Percentiles rank a stretch among this genome's conserved stretches.
phyloP scores from a whole-genome alignment of 2,329 filamentous ascomycete genomes.

The Diplodia intermedia region DNA sequence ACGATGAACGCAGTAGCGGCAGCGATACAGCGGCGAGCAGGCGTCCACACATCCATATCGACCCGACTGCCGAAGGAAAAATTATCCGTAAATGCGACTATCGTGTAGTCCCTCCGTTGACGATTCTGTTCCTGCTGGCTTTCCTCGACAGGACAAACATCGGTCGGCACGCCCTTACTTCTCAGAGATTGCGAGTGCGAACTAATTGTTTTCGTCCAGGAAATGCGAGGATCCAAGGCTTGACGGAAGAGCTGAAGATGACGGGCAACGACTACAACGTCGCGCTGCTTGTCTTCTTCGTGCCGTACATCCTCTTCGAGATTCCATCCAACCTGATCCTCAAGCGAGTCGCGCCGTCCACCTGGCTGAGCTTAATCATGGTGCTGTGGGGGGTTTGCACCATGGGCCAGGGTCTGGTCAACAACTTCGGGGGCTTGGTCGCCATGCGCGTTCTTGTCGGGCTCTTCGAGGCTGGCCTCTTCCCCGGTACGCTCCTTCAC shows the following conservation, averaged over 20 bases:
- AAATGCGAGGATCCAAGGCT: constrained; percentile 53
- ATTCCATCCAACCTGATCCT: constrained; percentile 65
- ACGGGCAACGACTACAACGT: constrained; percentile 67
- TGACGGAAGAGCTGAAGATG: constrained; percentile 38
- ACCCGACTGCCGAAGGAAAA: constrained; percentile 52
- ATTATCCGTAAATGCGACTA: constrained; percentile 58
- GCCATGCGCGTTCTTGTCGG: constrained; percentile 53
- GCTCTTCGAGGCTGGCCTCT: constrained; percentile 44
- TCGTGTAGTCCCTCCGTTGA: constrained; percentile 56
- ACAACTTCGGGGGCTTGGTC: constrained; percentile 55
- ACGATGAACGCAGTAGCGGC: constrained; percentile 18
- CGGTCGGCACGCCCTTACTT: constrained; percentile 41
- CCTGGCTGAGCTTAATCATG: constrained; percentile 51
- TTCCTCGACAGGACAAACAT: constrained; percentile 40
- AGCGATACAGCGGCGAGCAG: not conserved
- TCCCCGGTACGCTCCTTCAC: constrained; percentile 39
- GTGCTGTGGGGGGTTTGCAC: constrained; percentile 49
- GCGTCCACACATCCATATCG: constrained; percentile 37
- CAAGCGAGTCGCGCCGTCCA: constrained; percentile 58
- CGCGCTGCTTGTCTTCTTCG: constrained; percentile 68
- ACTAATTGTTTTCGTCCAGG: constrained; percentile 33
- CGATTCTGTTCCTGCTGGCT: constrained; percentile 40
- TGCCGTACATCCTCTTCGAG: constrained; percentile 49
- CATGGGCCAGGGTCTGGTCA: constrained; percentile 56
- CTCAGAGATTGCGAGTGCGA: too few species aligned